Base-by-base conservation (phyloP, 495 filamentous ascomycete species). In the Beverwykella pulmonaria region DNA sequence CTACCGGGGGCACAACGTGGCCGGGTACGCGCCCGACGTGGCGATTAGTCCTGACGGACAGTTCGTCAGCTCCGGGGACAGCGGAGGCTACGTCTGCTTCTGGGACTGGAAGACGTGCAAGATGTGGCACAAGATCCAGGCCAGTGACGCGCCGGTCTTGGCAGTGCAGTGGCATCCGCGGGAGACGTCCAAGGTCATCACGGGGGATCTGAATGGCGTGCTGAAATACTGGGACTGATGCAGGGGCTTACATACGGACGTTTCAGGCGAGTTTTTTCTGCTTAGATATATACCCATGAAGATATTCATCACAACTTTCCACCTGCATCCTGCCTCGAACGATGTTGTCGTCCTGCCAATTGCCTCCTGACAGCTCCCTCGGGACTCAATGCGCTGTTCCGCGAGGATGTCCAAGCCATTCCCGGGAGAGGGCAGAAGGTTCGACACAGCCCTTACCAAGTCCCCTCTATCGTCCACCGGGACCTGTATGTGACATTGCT, bases 41-140 rank as follows among this genome's bases (percentile, higher is more conserved):
- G 87, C 87, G 41, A 88, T 93, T 76, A 90, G 86, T 60, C 94
- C 94, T 0, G 94, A 97, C 73, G 94, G 94, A 2, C 90, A 93
- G 73, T 92, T 97, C 73, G 81, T 98, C 54, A 86, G 82, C 14
- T 88, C 83, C 34, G 94, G 94, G 59, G 95, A 98, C 75, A 88
- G 82, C 41, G 92, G 82, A 41, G 94, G 94, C 23, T 97, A 84
- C 70, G 87, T 93, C 48, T 97, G 91, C 77, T 97, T 96, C 79
- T 98, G 93, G 93, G 93, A 97, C 76, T 98, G 91, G 87, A 98
- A 98, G 86, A 97, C 92, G 39, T 92, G 93, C 72, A 98, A 96
- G 79, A 91, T 98, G 91, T 97, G 89, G 77, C 90, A 94, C 77
- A 98, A 98, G 85, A 85, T 98, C 58, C 81, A 88, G 76, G 92